Percentiles rank a stretch among this genome's conserved stretches.
Evolutionary conservation across 805 yeast genomes (phyloP).

Genomic region (Barnettozyma californica): DNA sequence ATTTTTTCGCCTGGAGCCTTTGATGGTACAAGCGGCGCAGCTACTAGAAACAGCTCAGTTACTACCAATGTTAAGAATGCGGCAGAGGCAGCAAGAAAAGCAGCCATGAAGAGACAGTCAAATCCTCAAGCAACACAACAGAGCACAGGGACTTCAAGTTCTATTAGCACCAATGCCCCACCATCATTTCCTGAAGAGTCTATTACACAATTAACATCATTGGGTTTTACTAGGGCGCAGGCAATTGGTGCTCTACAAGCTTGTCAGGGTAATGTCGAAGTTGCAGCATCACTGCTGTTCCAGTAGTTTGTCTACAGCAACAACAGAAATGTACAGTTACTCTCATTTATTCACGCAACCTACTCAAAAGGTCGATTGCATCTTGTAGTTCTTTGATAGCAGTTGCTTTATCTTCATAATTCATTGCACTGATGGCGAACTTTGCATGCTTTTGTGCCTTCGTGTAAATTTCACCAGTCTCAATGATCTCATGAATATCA

Average conservation of each 20-base stretch:
- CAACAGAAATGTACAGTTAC: background rate
- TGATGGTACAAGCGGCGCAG: constrained; percentile 13
- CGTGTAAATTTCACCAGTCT: constrained; percentile 49
- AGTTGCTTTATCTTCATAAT: constrained; percentile 67
- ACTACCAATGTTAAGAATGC: constrained; percentile 6
- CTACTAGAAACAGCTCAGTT: constrained; percentile 2
- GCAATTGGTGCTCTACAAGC: constrained; percentile 59
- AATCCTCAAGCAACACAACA: background rate
- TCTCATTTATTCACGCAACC: constrained; percentile 3
- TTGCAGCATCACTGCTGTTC: constrained; percentile 80
- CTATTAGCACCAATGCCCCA: constrained; percentile 2
- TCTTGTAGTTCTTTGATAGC: constrained; percentile 55
- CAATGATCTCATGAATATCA: constrained; percentile 45
- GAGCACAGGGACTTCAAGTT: background rate
- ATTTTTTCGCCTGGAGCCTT: constrained; percentile 10
- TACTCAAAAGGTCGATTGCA: constrained; percentile 42
- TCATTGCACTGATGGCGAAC: constrained; percentile 73
- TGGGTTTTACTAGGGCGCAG: constrained; percentile 68
- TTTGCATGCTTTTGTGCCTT: constrained; percentile 65
- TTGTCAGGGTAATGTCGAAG: constrained; percentile 73
- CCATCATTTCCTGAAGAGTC: constrained; percentile 29
- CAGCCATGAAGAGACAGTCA: constrained; percentile 19
- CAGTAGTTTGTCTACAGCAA: constrained; percentile 15
- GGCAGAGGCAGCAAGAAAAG: constrained; percentile 13
- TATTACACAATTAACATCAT: constrained; percentile 44